phyloP scores from a whole-genome alignment of 2,329 filamentous ascomycete genomes.

The Tolypocladium nubicola region DNA sequence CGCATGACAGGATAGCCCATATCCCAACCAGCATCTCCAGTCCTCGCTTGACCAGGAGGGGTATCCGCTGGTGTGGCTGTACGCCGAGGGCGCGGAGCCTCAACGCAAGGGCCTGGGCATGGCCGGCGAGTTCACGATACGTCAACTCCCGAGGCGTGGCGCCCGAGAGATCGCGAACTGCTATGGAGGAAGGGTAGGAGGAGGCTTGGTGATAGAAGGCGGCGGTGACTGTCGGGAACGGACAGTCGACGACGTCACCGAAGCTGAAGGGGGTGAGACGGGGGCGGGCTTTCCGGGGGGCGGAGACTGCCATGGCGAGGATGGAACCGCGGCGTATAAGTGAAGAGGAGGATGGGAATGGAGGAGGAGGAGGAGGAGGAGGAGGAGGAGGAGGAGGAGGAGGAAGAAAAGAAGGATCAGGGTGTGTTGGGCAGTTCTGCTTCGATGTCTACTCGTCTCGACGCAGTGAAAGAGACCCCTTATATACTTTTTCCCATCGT shows the following conservation, averaged over 20 bases:
- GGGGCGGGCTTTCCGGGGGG: conserved; percentile 3
- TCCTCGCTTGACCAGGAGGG: conserved; percentile 44
- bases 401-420: not conserved
- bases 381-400: conserved; percentile 1
- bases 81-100: conserved; percentile 28
- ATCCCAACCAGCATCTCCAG: conserved; percentile 48
- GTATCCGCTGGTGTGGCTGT: conserved; percentile 33
- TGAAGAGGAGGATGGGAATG: not conserved
- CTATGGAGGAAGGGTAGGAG: conserved; percentile 23
- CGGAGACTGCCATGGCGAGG: conserved; percentile 5
- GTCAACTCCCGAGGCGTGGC: conserved; percentile 22
- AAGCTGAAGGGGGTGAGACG: conserved; percentile 3
- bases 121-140: conserved; percentile 31
- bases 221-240: conserved; percentile 27
- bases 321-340: not conserved
- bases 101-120: conserved; percentile 30
- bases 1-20: conserved; percentile 43
- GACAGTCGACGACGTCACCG: conserved; percentile 11
- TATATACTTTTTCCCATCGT: conserved; percentile 7
- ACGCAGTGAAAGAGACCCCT: conserved; percentile 4
- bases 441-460: not conserved
- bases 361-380: not conserved
- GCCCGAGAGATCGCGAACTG: conserved; percentile 26
- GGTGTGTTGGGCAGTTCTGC: not conserved
- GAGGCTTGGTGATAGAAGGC: conserved; percentile 28